These are phyloP conservation scores for Brassica hybrid DNA, from an alignment of 441 rosid species.

Conservation along the genomic window DNA sequence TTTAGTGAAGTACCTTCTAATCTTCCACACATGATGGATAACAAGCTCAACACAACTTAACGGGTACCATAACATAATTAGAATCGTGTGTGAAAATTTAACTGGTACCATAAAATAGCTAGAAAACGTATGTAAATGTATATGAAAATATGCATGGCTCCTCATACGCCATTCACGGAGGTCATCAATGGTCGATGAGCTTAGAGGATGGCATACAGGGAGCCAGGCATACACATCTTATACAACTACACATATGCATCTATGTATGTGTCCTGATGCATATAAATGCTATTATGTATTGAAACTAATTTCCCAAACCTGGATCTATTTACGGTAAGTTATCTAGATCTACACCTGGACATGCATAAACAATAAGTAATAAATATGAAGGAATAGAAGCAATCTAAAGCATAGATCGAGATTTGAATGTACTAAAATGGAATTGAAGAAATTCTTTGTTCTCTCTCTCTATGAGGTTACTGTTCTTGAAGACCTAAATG, in stretches of 20 bases:
- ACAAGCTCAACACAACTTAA: conserved; percentile 12
- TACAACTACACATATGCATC: conserved; percentile 14
- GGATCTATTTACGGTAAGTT: conserved; percentile 20
- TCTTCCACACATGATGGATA: conserved; percentile 11
- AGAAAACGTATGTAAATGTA: conserved; percentile 1
- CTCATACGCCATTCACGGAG: conserved; percentile 99
- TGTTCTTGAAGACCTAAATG: conserved; percentile 33
- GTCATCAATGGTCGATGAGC: conserved; percentile 69
- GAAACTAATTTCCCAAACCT: conserved; percentile 18
- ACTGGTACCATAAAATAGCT: background rate
- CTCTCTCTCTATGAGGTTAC: conserved; percentile 22
- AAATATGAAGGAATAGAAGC: conserved; percentile 23
- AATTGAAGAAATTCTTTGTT: conserved; percentile 16
- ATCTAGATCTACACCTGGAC: conserved; percentile 24
- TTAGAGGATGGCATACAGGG: conserved; percentile 98
- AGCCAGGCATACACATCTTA: conserved; percentile 79
- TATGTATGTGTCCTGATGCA: background rate
- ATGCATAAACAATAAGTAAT: conserved; percentile 31
- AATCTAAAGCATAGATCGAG: conserved; percentile 20
- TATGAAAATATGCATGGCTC: conserved; percentile 84
- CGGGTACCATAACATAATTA: conserved; percentile 20
- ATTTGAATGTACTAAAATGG: conserved; percentile 34
- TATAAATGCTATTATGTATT: conserved; percentile 26
- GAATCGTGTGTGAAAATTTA: background rate
- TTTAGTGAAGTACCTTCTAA: conserved; percentile 20